Percentiles rank a stretch among this genome's conserved stretches.
phyloP scores from a whole-genome alignment of 345 rosid genomes.

The Streptanthus diversifolius region DNA sequence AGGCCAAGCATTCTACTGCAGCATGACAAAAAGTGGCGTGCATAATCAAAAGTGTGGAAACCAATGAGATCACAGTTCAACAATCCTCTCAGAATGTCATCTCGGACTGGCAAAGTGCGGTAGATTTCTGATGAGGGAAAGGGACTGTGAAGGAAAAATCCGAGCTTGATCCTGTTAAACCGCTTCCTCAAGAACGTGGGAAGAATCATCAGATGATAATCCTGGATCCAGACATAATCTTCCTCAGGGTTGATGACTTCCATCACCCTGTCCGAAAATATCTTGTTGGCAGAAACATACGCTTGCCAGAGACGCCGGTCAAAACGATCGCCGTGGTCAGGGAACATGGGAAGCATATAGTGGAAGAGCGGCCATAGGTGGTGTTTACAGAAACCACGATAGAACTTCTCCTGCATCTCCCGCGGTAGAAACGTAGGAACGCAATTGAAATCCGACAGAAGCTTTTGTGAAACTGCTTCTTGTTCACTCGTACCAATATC shows the following conservation, averaged over 20 bases:
- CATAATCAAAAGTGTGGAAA: conserved; percentile 81
- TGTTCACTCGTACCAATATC: conserved; percentile 54
- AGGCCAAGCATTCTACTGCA: conserved; percentile 88
- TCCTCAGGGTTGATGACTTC: conserved; percentile 72
- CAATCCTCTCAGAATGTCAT: conserved; percentile 61
- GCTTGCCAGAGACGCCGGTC: conserved; percentile 74
- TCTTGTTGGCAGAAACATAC: conserved; percentile 72
- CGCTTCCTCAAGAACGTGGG: conserved; percentile 79
- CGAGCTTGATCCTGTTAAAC: conserved; percentile 63
- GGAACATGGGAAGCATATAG: conserved; percentile 82
- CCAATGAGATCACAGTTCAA: conserved; percentile 77
- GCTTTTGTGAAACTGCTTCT: conserved; percentile 62
- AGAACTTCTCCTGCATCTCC: conserved; percentile 63
- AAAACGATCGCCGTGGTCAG: conserved; percentile 76
- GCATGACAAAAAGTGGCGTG: conserved; percentile 73
- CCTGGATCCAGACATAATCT: conserved; percentile 80
- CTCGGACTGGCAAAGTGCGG: conserved; percentile 67
- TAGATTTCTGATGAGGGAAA: conserved; percentile 84
- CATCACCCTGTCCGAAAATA: conserved; percentile 78
- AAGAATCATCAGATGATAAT: conserved; percentile 78
- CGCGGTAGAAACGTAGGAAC: conserved; percentile 64
- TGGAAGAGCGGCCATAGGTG: conserved; percentile 83
- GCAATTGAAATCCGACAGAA: conserved; percentile 60
- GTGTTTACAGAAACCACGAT: conserved; percentile 73
- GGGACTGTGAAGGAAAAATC: conserved; percentile 80